Evolutionary conservation across 208 protist species (phyloP), one percentile per base, ranked within the genome.

Genomic region (Trypanosoma lewisi): DNA sequence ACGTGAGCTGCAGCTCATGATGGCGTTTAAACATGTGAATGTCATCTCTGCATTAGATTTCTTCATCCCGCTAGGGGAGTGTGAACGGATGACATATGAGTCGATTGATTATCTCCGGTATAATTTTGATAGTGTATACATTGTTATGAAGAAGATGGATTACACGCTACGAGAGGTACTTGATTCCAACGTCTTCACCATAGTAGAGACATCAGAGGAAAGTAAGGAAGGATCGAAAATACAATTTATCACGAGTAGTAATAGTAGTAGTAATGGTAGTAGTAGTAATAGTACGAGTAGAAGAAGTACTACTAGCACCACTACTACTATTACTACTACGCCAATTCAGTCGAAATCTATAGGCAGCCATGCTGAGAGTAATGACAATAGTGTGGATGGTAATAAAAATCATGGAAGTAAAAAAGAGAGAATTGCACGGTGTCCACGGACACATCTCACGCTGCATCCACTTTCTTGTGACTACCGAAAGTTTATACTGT

Each of bases 401-500:
- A 5, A 53, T 16, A 8, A 57, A 11, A 58, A 39, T 50, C 41
- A 36, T 23, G 14, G 7, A 7, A 33, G 19, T 12, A 39, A 27
- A 34, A 42, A 55, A 3, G 17, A 64, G 11, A 44, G 33, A 36
- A 47, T 59, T 7, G 19, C 70, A 16, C 45, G 67, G 12, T 85
- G 73, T 51, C 77, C 82, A 16, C 33, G 62, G 12, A 90, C 87
- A 6, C 37, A 57, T 7, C 39, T 84, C 6, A 39, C 51, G 11
- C 78, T 94, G 16, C 97, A 97, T 54, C 96, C 99, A 34, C 81
- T 99, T 23, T 70, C 94, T 36, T 78, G 92, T n/a, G 94, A 97
- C 54, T 97, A 99, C 60, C 97, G 98, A 34, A 91, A 96, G 80
- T 98, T 97, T 42, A 97, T 98, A 36, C 83, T 98, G 17, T 98